Evolutionary conservation across 1,284 basidiomycete species (phyloP), one percentile per base, ranked within the genome.

Genomic region (Cutaneotrichosporon arboriforme): DNA sequence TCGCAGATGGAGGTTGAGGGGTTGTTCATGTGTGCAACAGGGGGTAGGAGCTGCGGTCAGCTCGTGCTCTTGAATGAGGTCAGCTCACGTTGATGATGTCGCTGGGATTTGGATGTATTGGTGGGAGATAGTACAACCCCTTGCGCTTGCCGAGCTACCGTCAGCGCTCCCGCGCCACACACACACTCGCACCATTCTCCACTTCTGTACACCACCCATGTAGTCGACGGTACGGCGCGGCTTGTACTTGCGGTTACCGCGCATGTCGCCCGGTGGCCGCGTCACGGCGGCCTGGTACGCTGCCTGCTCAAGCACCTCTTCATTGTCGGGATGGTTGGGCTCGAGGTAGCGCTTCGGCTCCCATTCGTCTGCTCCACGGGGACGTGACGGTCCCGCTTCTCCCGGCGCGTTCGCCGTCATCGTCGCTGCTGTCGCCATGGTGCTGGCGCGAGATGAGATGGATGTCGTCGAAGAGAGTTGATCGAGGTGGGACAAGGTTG

Each of bases 171-270:
- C 21, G 10, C 9, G 7, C 18, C 8, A 12, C n/a, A 31, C n/a
- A 31, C 26, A 31, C 26, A 31, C 26, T 78, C 86, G 59, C 66
- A 92, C 90, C 77, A 90, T 72, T 48, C 80, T 75, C 87, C 87
- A 94, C 58, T 88, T 81, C 15, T 87, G 87, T 69, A 94, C 80
- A 2, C 85, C 84, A 22, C 90, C 90, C 64, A 88, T 88, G 69
- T 92, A 96, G 75, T 97, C 94, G 13, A 97, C 90, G 14, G 94
- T 97, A 70, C 91, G 78, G 55, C 94, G 78, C 18, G 94, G 92
- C 62, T 91, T 81, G 52, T 90, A 91, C 77, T 92, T 91, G 77
- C 91, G 90, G 59, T 90, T 80, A 5, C 79, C 74, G 82, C 90
- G 33, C 80, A 62, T 64, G 57, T 67, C 66, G 31, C 65, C 69